Evolutionary conservation across 2,329 filamentous ascomycete species (phyloP).

Genomic region (Cercospora sesami): DNA sequence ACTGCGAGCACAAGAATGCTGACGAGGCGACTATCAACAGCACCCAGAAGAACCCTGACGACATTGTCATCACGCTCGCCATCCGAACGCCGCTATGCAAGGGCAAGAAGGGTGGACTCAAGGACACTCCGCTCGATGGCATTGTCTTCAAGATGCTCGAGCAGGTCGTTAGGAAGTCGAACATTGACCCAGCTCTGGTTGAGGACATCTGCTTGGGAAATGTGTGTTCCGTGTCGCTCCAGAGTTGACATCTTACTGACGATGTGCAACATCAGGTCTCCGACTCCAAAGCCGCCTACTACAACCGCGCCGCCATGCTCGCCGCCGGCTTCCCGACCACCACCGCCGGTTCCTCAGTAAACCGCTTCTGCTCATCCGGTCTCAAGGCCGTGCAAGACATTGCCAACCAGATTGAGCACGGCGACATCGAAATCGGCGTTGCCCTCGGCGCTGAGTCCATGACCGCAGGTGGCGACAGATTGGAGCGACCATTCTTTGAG

Average conservation of each 20-base stretch:
- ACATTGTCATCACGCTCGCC: conserved; percentile 93
- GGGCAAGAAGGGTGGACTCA: conserved; percentile 88
- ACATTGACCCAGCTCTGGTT: conserved; percentile 40
- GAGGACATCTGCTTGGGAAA: conserved; percentile 88
- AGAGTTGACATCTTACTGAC: not conserved
- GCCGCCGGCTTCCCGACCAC: conserved; percentile 94
- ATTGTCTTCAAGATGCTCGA: conserved; percentile 81
- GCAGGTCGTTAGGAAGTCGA: conserved; percentile 47
- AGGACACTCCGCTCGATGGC: conserved; percentile 89
- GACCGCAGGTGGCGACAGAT: conserved; percentile 69
- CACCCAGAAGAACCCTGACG: conserved; percentile 73
- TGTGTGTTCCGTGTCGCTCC: conserved; percentile 51
- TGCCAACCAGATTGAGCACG: conserved; percentile 77
- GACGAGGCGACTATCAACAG: conserved; percentile 15
- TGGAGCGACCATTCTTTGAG: conserved; percentile 73
- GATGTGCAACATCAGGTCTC: conserved; percentile 59
- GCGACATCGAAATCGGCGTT: conserved; percentile 82
- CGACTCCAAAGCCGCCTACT: conserved; percentile 84
- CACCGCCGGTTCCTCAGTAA: conserved; percentile 74
- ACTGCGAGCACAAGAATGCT: conserved; percentile 2
- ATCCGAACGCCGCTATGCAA: conserved; percentile 88
- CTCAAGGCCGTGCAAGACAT: conserved; percentile 95
- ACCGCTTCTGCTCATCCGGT: conserved; percentile 96
- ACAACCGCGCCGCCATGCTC: conserved; percentile 81
- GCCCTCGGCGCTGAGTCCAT: conserved; percentile 89